Percentiles rank a stretch among this genome's conserved stretches.
Conservation (phyloP, 2,329 filamentous ascomycete genomes). For the Hymenoscyphus albidus region DNA sequence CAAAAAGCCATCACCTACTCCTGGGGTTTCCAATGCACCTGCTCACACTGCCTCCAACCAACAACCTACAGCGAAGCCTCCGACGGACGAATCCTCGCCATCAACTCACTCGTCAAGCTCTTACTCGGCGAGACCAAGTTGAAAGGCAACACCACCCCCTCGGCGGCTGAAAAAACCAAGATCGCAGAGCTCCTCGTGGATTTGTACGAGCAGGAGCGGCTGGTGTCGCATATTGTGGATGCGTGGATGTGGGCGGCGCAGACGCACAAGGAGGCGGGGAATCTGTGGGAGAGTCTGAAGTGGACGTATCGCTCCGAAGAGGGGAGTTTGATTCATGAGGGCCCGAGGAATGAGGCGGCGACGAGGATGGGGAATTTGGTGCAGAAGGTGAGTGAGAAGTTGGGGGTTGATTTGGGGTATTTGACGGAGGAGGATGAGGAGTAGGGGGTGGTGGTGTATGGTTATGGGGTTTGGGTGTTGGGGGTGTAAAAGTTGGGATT, state of each 20-base stretch:
- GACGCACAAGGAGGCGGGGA: slow-evolving; percentile 36
- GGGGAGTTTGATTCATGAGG: slow-evolving; percentile 11
- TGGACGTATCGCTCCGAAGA: slow-evolving; percentile 17
- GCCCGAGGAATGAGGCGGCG: slow-evolving; percentile 9
- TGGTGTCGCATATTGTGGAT: slow-evolving; percentile 33
- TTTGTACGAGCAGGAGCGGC: slow-evolving; percentile 37
- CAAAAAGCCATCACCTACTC: slow-evolving; percentile 31
- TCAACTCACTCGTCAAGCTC: slow-evolving; percentile 25
- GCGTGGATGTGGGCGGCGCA: slow-evolving; percentile 38
- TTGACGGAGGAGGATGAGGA: slow-evolving; percentile 6
- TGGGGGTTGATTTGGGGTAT: background rate
- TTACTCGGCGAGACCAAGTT: slow-evolving; percentile 17
- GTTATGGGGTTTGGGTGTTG: too few species aligned
- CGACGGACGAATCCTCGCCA: slow-evolving; percentile 34
- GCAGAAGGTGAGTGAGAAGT: slow-evolving; percentile 1
- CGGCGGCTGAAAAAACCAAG: slow-evolving; percentile 1
- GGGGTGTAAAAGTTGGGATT: too few species aligned
- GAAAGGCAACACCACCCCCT: slow-evolving; percentile 19
- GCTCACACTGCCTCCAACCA: slow-evolving; percentile 33
- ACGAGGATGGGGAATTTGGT: slow-evolving; percentile 9
- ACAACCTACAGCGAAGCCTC: slow-evolving; percentile 25
- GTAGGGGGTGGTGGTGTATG: background rate
- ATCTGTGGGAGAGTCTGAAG: slow-evolving; percentile 15
- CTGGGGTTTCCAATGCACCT: slow-evolving; percentile 41
- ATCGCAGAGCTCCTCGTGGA: slow-evolving; percentile 37